Conservation (phyloP, 2,329 filamentous ascomycete genomes). For the Colletotrichum costaricense region DNA sequence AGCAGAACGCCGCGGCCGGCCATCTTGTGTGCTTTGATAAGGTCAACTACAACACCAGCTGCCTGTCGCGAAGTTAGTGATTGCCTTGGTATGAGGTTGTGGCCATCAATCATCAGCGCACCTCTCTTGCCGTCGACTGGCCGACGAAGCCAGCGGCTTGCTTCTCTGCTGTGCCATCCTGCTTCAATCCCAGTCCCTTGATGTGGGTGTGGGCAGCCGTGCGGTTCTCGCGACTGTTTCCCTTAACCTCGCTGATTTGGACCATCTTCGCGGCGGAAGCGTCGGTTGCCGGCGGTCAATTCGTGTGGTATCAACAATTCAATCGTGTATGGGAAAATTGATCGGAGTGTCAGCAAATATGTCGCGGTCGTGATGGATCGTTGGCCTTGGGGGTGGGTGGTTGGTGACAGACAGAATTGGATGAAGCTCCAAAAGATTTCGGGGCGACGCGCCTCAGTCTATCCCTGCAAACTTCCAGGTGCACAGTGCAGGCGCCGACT, state of each 20-base stretch:
- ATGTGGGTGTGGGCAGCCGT: conserved; percentile 98
- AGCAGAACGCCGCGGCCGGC: conserved; percentile 92
- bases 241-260: conserved; percentile 94
- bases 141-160: conserved; percentile 89
- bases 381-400: conserved; percentile 5
- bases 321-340: not conserved
- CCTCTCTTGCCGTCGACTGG: conserved; percentile 88
- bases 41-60: conserved; percentile 93
- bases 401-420: conserved; percentile 27
- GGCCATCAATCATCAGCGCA: conserved; percentile 51
- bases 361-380: conserved; percentile 9
- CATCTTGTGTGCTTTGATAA: conserved; percentile 98
- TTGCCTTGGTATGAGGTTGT: not conserved
- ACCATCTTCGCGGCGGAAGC: conserved; percentile 70
- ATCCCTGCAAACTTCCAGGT: conserved; percentile 33
- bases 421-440: conserved; percentile 38
- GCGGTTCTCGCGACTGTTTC: conserved; percentile 92
- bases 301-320: conserved; percentile 23
- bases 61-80: conserved; percentile 65
- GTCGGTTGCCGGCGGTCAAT: conserved; percentile 34
- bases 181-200: conserved; percentile 88
- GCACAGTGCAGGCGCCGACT: conserved; percentile 32
- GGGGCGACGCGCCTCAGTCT: conserved; percentile 33
- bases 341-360: not conserved
- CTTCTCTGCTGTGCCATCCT: conserved; percentile 86